Base-by-base conservation (phyloP, 176 grass and related monocot genomes). In the Oryza coarctata region DNA sequence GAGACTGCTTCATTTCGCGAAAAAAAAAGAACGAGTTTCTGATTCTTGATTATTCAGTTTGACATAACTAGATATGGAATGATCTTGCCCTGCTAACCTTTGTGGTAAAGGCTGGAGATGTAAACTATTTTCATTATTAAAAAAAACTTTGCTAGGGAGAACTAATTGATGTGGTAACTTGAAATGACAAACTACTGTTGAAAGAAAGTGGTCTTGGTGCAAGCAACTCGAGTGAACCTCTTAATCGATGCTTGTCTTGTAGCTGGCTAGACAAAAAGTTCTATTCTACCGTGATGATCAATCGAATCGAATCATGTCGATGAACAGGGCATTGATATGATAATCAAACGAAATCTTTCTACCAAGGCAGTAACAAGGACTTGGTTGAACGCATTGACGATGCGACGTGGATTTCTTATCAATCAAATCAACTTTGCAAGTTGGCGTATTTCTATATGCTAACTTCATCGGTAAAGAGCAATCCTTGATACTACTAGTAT, bases 381-480 rank as follows among this genome's bases (percentile, higher is more conserved):
- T 76, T 35, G 66, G 65, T 45, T 80, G 35, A 82, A 55, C 27
- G 29, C 7, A 44, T 17, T 47, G 40, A 25, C 49, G 69, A 62
- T 65, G 27, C 38, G 38, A 79, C 74, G 36, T 79, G 88, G 88
- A 83, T 72, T 63, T 70, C 62, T 22, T 78, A 68, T 41, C 29
- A 22, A 78, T 79, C 69, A 82, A 79, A 82, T 78, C 67, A 26
- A 26, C 44, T 35, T 28, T 6, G 17, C 75, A 76, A 78, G 33
- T 78, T 86, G 78, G 71, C 61, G 23, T 12, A 22, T 86, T 86
- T 86, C 5, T 45, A 86, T 83, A 90, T 83, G 60, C 79, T 74
- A 68, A 78, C 88, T 57, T 36, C 35, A 15, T 17, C 3, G 29
- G 9, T 18, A 50, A 38, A 81, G 28, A 44, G 6, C 63, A 69